Conservation (phyloP, 2,329 filamentous ascomycete genomes). For the Aspergillus flavus region DNA sequence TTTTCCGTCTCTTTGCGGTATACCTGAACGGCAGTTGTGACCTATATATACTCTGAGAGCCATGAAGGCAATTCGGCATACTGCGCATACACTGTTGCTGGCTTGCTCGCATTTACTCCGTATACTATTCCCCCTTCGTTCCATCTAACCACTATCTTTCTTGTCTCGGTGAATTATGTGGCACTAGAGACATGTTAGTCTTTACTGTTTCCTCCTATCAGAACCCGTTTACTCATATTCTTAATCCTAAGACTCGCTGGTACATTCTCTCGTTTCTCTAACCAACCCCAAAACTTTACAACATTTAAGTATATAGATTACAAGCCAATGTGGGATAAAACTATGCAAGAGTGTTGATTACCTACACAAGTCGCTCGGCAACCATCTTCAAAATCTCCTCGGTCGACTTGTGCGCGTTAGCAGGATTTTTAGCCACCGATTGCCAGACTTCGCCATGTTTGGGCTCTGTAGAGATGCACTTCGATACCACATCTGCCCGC, state of each 20-base stretch:
- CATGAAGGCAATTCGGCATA: neutral
- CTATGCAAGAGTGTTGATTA: neutral
- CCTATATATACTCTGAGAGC: neutral
- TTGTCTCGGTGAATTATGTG: neutral
- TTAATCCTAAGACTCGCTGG: neutral
- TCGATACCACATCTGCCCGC: slow-evolving; percentile 77
- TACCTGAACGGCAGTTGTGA: neutral
- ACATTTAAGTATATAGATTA: neutral
- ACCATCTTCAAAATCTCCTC: slow-evolving; percentile 86
- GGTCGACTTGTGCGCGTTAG: slow-evolving; percentile 71
- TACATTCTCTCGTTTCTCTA: neutral
- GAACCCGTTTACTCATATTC: neutral
- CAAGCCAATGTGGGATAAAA: neutral
- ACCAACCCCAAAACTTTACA: neutral
- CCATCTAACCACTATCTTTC: neutral
- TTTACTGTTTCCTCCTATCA: too few species aligned
- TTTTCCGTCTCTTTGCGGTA: neutral
- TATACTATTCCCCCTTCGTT: neutral
- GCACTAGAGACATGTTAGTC: neutral
- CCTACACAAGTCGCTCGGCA: slow-evolving; percentile 48
- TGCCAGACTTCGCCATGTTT: slow-evolving; percentile 94
- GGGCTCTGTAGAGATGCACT: slow-evolving; percentile 82
- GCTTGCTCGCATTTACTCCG: neutral
- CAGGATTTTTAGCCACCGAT: slow-evolving; percentile 78
- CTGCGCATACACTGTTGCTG: neutral